Base-by-base conservation (phyloP, 1,284 basidiomycete genomes). In the Agaricales sp. region DNA sequence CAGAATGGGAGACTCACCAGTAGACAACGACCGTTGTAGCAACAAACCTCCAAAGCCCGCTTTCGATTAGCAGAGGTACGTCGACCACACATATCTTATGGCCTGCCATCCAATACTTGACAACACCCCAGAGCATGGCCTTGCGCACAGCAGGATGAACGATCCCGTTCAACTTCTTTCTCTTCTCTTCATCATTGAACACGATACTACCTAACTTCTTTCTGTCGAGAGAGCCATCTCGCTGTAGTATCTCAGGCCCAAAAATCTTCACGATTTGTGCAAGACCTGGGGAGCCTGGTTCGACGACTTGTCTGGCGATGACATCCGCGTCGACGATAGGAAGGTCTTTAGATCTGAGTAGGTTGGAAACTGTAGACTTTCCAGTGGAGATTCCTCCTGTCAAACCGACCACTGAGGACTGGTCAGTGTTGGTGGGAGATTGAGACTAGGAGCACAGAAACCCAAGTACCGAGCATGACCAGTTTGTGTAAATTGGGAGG, bases 361-460 rank as follows among this genome's bases (percentile, higher is more conserved):
- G 72, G 3, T 69, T 67, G 0, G 93, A 92, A 21, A 94, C 94
- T 14, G 92, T 91, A 2, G 92, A 96, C 67, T 98, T 98, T 50
- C 93, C 94, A 0, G 94, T 95, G 25, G 92, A 92, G 53, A 99
- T 98, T 1, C 95, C 92, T 19, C 96, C 96, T 13, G 95, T 97
- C 37, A 99, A 78, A 43, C 95, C 95, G 54, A 98, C 80, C 53
- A 98, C 93, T 95, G 43, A 35, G 30, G 30, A n/a, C 30, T 11
- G 8, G 8, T 11, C n/a, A 11, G 30, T 8, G 30, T 35, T n/a
- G n/a, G 30, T 35, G 30, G 30, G 30, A n/a, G n/a, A n/a, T 11
- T 8, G 30, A 35, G 30, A 35, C n/a, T 8, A 11, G 30, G 30
- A n/a, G 30, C 11, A 35, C 11, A 35, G 30, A n/a, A 35, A 35